phyloP scores from a whole-genome alignment of 495 filamentous ascomycete species.

The Neurospora sp. region DNA sequence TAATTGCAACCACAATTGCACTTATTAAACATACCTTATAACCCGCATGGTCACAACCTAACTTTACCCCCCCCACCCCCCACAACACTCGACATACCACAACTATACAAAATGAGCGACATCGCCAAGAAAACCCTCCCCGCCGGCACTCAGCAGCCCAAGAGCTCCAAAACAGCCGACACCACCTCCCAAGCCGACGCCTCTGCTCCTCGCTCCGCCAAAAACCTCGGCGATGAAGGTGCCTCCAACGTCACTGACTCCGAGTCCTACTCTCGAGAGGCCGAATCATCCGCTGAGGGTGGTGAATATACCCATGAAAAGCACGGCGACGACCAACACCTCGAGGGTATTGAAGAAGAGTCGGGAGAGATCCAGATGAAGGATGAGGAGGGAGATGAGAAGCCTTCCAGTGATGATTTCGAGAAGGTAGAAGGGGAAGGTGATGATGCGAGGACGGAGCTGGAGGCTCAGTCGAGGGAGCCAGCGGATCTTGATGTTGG shows the following conservation, averaged over 20 bases:
- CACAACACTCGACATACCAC: background rate
- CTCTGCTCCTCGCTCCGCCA: conserved; percentile 4
- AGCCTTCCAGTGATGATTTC: background rate
- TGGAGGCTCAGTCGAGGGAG: conserved; percentile 22
- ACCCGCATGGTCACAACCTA: background rate
- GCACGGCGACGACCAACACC: conserved; percentile 1
- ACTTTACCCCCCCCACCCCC: background rate
- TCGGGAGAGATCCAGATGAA: conserved; percentile 9
- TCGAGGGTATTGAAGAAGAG: conserved; percentile 10
- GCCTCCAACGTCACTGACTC: background rate
- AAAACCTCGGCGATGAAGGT: background rate
- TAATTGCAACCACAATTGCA: background rate
- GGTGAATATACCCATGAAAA: conserved; percentile 17
- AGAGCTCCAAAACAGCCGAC: conserved; percentile 10
- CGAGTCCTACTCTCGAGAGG: background rate
- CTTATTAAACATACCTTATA: background rate
- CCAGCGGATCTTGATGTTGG: conserved; percentile 34
- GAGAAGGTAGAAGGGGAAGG: background rate
- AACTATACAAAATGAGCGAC: conserved; percentile 18
- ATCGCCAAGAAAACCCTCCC: conserved; percentile 19
- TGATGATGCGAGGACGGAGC: background rate
- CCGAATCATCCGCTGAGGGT: background rate
- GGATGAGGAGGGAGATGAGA: conserved; percentile 3
- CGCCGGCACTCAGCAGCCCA: conserved; percentile 11
- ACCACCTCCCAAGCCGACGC: conserved; percentile 2